Percentiles rank a stretch among this genome's conserved stretches.
phyloP scores from a whole-genome alignment of 2,329 filamentous ascomycete genomes.

The Neonectria punicea region DNA sequence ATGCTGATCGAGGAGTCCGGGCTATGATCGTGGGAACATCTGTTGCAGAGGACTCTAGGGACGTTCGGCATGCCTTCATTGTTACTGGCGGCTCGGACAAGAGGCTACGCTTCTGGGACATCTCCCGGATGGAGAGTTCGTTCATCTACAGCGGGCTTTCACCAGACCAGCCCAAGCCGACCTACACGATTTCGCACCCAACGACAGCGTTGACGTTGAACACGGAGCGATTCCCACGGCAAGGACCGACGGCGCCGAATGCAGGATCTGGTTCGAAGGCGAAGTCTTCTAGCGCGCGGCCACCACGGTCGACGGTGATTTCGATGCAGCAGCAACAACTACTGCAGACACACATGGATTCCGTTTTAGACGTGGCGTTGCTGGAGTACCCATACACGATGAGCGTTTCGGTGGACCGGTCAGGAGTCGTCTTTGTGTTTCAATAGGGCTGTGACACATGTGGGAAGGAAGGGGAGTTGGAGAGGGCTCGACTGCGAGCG shows the following conservation, averaged over 20 bases:
- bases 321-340: constrained; percentile 88
- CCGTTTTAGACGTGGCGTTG: constrained; percentile 87
- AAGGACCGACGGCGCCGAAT: constrained; percentile 46
- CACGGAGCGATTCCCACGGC: constrained; percentile 67
- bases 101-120: constrained; percentile 94
- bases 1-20: constrained; percentile 74
- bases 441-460: constrained; percentile 49
- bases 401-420: constrained; percentile 89
- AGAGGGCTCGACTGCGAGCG: constrained; percentile 22
- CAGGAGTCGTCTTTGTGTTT: constrained; percentile 89
- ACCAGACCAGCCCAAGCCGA: constrained; percentile 76
- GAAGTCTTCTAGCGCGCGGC: constrained; percentile 51
- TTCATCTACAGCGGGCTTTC: constrained; percentile 82
- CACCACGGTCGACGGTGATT: constrained; percentile 83
- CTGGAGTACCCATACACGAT: constrained; percentile 91
- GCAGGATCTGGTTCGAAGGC: constrained; percentile 46
- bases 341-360: constrained; percentile 86
- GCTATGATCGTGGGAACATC: constrained; percentile 80
- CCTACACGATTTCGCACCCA: constrained; percentile 73
- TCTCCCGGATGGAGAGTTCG: constrained; percentile 80
- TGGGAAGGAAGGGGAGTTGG: constrained; percentile 4
- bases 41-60: constrained; percentile 74
- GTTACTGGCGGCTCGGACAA: constrained; percentile 90
- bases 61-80: constrained; percentile 83
- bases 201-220: constrained; percentile 72